phyloP scores from a whole-genome alignment of 306 rosid genomes.

The Quillaja saponaria region DNA sequence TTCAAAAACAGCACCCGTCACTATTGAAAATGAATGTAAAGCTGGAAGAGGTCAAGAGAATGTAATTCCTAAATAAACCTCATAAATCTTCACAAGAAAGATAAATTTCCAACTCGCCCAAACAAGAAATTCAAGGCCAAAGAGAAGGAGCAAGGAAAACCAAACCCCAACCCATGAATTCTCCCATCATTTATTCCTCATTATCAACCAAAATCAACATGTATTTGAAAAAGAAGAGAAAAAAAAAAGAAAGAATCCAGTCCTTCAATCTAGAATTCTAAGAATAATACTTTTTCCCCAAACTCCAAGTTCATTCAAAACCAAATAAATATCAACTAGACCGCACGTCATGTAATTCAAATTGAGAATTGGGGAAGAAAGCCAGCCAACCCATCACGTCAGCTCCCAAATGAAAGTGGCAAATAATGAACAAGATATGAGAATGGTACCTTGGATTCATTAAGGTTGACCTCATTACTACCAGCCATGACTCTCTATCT shows the following conservation, averaged over 20 bases:
- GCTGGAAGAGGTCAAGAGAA: conserved; percentile 5
- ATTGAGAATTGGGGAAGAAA: not conserved
- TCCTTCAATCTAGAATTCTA: conserved; percentile 22
- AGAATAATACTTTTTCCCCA: conserved; percentile 38
- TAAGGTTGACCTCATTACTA: conserved; percentile 70
- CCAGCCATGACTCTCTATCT: conserved; percentile 55
- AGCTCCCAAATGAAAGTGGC: not conserved
- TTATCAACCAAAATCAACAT: conserved; percentile 23
- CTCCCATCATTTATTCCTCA: conserved; percentile 25
- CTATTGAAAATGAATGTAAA: conserved; percentile 1
- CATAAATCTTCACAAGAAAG: conserved; percentile 29
- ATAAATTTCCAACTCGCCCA: conserved; percentile 28
- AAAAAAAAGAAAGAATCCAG: conserved; percentile 23
- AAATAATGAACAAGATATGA: not conserved
- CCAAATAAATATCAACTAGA: conserved; percentile 3
- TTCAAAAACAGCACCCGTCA: conserved; percentile 2
- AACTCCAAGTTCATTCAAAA: not conserved
- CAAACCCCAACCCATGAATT: conserved; percentile 28
- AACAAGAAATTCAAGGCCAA: conserved; percentile 44
- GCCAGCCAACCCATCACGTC: conserved; percentile 18
- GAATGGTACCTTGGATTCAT: conserved; percentile 70
- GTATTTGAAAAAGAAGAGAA: not conserved
- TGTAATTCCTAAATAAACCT: conserved; percentile 10
- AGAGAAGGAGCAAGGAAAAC: conserved; percentile 34
- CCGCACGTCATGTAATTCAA: conserved; percentile 15